phyloP scores from a whole-genome alignment of 2,329 filamentous ascomycete genomes.

The Calonectria fujianensis region DNA sequence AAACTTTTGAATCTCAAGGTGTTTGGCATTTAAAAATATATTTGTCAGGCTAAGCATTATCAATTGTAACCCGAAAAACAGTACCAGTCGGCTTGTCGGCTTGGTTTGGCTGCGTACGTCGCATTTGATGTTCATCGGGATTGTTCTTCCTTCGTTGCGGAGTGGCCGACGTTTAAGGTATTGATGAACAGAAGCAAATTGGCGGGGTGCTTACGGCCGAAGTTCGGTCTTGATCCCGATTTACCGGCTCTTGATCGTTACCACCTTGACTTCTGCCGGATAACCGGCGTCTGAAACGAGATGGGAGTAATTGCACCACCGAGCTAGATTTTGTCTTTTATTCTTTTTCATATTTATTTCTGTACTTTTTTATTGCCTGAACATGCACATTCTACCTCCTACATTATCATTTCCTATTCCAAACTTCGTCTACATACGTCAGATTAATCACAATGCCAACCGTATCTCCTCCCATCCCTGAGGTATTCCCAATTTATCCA shows the following conservation, averaged over 20 bases:
- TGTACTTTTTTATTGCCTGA: neutral
- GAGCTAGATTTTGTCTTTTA: too few relatives aligned
- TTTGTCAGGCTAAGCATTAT: neutral
- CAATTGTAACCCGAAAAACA: too few relatives aligned
- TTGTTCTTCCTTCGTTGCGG: conserved; percentile 20
- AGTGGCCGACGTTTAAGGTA: neutral
- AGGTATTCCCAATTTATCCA: conserved; percentile 7
- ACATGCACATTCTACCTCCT: too few relatives aligned
- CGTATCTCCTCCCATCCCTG: neutral
- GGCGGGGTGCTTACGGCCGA: neutral
- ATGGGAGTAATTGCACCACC: neutral
- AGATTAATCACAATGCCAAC: neutral
- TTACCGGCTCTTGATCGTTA: neutral
- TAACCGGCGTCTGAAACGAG: neutral
- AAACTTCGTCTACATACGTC: neutral
- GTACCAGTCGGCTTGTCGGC: neutral
- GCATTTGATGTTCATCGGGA: neutral
- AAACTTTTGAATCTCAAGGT: neutral
- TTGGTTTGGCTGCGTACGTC: neutral
- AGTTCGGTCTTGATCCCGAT: conserved; percentile 15
- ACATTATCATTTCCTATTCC: too few relatives aligned
- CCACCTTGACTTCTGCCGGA: neutral
- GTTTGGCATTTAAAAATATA: too few relatives aligned
- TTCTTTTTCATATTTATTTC: neutral
- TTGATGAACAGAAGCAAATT: neutral